Percentiles rank a stretch among this genome's conserved stretches.
Conservation (phyloP, 2,329 filamentous ascomycete genomes). For the Ophiobolus disseminans region DNA sequence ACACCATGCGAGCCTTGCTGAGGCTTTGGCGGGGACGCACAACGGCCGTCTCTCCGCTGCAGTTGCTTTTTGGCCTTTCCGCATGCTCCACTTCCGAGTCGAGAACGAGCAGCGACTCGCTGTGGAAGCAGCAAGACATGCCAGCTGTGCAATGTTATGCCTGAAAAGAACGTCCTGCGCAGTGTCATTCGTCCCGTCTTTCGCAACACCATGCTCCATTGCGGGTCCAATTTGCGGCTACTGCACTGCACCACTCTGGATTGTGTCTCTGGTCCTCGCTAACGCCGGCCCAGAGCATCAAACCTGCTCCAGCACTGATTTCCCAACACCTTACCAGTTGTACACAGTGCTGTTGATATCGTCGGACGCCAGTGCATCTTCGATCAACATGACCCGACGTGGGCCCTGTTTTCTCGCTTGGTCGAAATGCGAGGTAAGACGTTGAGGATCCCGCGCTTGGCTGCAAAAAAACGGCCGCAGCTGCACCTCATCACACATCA, state of each 20-base stretch:
- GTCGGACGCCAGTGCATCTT: too few relatives aligned
- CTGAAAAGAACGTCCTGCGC: slow-evolving; percentile 11
- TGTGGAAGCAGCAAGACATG: slow-evolving; percentile 6
- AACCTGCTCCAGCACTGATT: slow-evolving; percentile 6
- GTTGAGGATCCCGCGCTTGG: slow-evolving; percentile 32
- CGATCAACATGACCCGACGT: too few relatives aligned
- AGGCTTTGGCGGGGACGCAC: slow-evolving; percentile 7
- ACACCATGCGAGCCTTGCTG: slow-evolving; percentile 9
- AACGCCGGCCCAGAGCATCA: not conserved
- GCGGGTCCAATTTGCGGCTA: slow-evolving; percentile 26
- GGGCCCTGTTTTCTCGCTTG: too few relatives aligned
- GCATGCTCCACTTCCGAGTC: slow-evolving; percentile 21
- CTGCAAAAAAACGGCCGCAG: slow-evolving; percentile 16
- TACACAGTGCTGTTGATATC: too few relatives aligned
- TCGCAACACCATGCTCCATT: slow-evolving; percentile 22
- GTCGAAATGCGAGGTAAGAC: slow-evolving; percentile 9
- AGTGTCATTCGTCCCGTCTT: slow-evolving; percentile 30
- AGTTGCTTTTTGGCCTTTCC: slow-evolving; percentile 18
- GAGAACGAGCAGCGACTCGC: slow-evolving; percentile 22
- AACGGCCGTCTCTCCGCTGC: slow-evolving; percentile 10
- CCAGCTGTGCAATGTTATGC: slow-evolving; percentile 22
- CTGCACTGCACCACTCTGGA: slow-evolving; percentile 25
- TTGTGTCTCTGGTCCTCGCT: slow-evolving; percentile 1
- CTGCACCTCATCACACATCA: slow-evolving; percentile 43
- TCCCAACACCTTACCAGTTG: too few relatives aligned